phyloP scores from a whole-genome alignment of 177 flowering plant genomes.

The Vitis hybrid region DNA sequence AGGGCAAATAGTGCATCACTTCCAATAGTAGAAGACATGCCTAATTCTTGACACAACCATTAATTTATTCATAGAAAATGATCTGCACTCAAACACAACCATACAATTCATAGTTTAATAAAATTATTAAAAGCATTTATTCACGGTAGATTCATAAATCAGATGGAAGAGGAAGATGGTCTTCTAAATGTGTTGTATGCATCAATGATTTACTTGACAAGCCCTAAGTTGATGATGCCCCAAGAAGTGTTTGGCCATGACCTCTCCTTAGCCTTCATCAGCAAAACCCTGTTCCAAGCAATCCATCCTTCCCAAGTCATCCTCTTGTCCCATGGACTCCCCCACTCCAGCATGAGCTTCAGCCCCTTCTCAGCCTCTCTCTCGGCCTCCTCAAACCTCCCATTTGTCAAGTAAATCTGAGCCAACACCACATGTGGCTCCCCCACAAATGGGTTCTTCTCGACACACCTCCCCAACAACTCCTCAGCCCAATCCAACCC shows the following conservation, averaged over 20 bases:
- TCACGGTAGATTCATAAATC: too few species aligned
- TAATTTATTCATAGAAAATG: too few species aligned
- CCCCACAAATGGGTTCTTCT: conserved; percentile 90
- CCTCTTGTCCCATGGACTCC: conserved; percentile 98
- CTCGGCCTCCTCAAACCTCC: conserved; percentile 76
- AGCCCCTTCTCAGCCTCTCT: conserved; percentile 70
- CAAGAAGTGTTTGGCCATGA: conserved; percentile 75
- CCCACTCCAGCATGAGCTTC: conserved; percentile 77
- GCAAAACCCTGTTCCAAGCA: conserved; percentile 81
- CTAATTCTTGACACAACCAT: too few species aligned
- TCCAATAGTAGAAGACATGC: too few species aligned
- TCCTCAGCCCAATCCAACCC: conserved; percentile 54
- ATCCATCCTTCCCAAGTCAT: conserved; percentile 97
- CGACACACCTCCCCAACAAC: conserved; percentile 47
- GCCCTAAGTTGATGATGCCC: conserved; percentile 91
- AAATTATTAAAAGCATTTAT: too few species aligned
- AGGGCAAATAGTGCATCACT: too few species aligned
- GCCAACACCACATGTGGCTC: conserved; percentile 79
- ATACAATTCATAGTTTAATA: too few species aligned
- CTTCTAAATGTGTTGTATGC: too few species aligned
- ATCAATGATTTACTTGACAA: conserved; percentile 42
- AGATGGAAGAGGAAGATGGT: too few species aligned
- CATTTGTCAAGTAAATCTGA: conserved; percentile 61
- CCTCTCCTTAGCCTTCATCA: conserved; percentile 77
- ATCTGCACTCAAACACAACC: too few species aligned